Conservation (phyloP, 768 basidiomycete species). For the Pulveroboletus sp. region DNA sequence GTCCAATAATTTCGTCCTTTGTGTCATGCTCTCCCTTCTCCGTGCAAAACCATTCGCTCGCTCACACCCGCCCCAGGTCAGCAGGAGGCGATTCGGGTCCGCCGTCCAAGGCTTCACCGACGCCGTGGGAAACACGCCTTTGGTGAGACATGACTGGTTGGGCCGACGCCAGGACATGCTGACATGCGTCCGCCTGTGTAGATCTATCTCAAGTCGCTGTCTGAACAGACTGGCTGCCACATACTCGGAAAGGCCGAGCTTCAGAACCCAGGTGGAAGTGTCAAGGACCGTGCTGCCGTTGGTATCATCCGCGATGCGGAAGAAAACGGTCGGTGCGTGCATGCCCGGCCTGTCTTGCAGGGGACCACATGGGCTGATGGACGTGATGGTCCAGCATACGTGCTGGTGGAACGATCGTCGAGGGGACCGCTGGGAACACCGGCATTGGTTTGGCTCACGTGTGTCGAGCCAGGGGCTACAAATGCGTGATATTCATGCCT, state of each 20-base stretch:
- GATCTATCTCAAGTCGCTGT: constrained; percentile 81
- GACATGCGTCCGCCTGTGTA: constrained; percentile 28
- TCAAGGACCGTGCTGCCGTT: constrained; percentile 95
- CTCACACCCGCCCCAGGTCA: neutral
- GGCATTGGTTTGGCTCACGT: constrained; percentile 96
- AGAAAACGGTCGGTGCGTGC: constrained; percentile 66
- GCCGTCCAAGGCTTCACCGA: constrained; percentile 77
- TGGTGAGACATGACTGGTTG: constrained; percentile 48
- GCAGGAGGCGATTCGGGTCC: constrained; percentile 36
- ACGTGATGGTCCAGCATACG: constrained; percentile 48
- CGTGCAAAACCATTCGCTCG: constrained; percentile 25
- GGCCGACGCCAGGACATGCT: neutral
- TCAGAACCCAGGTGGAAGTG: constrained; percentile 96
- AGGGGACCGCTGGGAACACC: constrained; percentile 98
- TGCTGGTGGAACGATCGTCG: constrained; percentile 94
- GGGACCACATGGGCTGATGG: neutral
- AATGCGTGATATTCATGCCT: constrained; percentile 99
- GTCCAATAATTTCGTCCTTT: neutral
- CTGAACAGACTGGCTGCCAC: constrained; percentile 74
- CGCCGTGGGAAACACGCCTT: constrained; percentile 89
- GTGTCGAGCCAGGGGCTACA: constrained; percentile 88
- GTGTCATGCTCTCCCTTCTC: constrained; percentile 29
- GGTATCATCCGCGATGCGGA: constrained; percentile 87
- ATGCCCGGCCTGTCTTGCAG: neutral
- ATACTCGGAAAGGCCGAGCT: constrained; percentile 98